phyloP scores from a whole-genome alignment of 441 rosid genomes.

The Pelargonium myrrhifolium region DNA sequence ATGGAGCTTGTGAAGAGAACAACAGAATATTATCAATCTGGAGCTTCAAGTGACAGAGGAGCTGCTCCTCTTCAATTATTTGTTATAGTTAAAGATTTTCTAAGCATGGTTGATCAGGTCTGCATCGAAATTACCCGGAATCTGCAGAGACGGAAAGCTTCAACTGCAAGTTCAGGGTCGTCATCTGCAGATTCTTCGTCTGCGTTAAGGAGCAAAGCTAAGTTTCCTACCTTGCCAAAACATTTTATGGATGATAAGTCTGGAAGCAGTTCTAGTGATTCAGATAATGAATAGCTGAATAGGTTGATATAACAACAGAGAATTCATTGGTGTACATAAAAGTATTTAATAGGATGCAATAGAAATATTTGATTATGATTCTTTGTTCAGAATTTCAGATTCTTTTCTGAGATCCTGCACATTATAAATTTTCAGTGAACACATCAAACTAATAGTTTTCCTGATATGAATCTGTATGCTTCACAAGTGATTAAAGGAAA shows the following conservation, averaged over 20 bases:
- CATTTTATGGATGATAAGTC: conserved; percentile 43
- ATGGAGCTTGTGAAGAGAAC: conserved; percentile 62
- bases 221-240: conserved; percentile 66
- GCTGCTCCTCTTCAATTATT: conserved; percentile 53
- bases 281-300: conserved; percentile 50
- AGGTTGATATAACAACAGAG: not conserved
- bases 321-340: conserved; percentile 1
- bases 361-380: not conserved
- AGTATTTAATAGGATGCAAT: conserved; percentile 20
- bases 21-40: conserved; percentile 72
- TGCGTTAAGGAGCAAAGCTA: conserved; percentile 35
- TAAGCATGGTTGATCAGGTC: conserved; percentile 68
- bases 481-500: no score
- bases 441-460: not conserved
- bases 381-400: not conserved
- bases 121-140: conserved; percentile 66
- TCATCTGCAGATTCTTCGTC: conserved; percentile 24
- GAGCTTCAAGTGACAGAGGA: conserved; percentile 46
- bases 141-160: conserved; percentile 39
- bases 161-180: conserved; percentile 25
- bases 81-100: conserved; percentile 65
- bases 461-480: no score
- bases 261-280: conserved; percentile 40
- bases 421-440: not conserved
- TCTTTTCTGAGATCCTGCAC: not conserved